These are phyloP conservation scores for Spergularia azorica DNA, from an alignment of 179 eudicot species.

Conservation along the genomic window DNA sequence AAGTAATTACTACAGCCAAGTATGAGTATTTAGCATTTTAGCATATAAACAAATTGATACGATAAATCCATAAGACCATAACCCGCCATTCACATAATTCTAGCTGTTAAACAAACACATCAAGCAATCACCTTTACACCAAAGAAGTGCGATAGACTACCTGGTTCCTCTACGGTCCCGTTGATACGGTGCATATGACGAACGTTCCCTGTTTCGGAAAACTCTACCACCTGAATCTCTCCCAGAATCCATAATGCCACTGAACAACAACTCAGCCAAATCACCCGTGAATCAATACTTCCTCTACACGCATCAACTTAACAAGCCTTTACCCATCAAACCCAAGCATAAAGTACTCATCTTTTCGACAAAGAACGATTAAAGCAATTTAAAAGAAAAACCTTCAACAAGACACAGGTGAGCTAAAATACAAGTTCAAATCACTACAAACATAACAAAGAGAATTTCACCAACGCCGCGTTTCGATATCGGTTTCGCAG, in stretches of 20 bases:
- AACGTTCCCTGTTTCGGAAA: conserved; percentile 36
- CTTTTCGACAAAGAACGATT: not conserved
- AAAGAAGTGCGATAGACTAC: conserved; percentile 11
- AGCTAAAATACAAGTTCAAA: too few relatives aligned
- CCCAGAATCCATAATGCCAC: conserved; percentile 32
- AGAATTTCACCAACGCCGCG: not conserved
- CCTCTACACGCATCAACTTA: not conserved
- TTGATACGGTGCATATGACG: conserved; percentile 45
- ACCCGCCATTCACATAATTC: not conserved
- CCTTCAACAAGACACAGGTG: too few relatives aligned
- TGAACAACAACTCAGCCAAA: conserved; percentile 12
- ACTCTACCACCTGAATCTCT: conserved; percentile 46
- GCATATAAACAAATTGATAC: too few relatives aligned
- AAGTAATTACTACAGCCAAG: too few relatives aligned
- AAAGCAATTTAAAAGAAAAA: not conserved
- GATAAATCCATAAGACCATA: too few relatives aligned
- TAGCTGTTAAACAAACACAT: not conserved
- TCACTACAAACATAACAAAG: too few relatives aligned
- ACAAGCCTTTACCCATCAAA: not conserved
- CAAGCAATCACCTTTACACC: not conserved
- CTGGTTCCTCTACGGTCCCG: conserved; percentile 36
- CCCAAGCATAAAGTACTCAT: not conserved
- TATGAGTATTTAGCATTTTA: too few relatives aligned
- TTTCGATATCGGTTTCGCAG: not conserved
- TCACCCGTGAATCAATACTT: not conserved